These are phyloP conservation scores for Populus hybrid DNA, from an alignment of 441 rosid genomes.

Conservation along the genomic window DNA sequence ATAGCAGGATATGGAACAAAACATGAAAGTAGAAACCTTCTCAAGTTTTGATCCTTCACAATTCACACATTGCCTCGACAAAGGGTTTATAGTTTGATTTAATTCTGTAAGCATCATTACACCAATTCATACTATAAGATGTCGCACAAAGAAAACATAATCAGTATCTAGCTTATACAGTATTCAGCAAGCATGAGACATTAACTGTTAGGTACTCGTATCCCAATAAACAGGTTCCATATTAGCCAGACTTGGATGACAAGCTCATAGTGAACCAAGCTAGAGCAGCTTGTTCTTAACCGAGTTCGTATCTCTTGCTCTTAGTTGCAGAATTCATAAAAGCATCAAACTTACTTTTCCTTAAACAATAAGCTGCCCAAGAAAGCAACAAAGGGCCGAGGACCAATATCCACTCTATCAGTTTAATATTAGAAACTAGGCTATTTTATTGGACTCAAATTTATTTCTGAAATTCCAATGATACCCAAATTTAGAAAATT, in stretches of 20 bases:
- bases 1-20: neutral
- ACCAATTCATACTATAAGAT: neutral
- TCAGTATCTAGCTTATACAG: neutral
- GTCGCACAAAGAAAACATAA: neutral
- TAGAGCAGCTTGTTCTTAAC: neutral
- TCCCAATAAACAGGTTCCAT: neutral
- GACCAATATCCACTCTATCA: neutral
- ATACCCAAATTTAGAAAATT: neutral
- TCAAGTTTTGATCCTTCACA: neutral
- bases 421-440: neutral
- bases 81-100: neutral
- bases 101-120: neutral
- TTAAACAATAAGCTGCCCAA: neutral
- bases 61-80: neutral
- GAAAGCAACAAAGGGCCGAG: neutral
- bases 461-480: neutral
- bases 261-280: neutral
- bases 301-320: neutral
- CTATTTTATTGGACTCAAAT: neutral
- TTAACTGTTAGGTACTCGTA: neutral
- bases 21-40: neutral
- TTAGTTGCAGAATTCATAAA: neutral
- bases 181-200: constrained; percentile 9
- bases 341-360: neutral
- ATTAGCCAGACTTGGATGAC: neutral